These are phyloP conservation scores for Ambrosiella beaveri DNA, from an alignment of 2,329 filamentous ascomycete species.

Conservation along the genomic window DNA sequence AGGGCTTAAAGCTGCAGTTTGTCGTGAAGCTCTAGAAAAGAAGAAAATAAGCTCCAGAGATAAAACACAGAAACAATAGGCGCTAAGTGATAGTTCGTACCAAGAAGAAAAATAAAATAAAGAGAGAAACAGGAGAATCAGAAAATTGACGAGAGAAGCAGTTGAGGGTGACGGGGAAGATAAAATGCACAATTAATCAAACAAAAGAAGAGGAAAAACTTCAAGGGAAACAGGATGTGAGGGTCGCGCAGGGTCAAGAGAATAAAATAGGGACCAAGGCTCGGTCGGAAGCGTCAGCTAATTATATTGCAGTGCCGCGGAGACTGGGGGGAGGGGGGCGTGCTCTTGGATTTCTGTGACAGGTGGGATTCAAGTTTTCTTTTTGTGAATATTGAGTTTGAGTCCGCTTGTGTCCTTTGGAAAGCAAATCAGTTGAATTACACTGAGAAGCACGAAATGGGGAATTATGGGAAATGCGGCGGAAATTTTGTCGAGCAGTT, in stretches of 20 bases:
- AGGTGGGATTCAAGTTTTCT: too few species aligned
- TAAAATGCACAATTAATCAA: constrained; percentile 6
- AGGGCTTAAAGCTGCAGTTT: not conserved
- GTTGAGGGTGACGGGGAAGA: not conserved
- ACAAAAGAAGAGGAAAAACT: constrained; percentile 11
- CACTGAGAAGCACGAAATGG: too few species aligned
- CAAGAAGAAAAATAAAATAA: not conserved
- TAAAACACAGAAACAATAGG: not conserved
- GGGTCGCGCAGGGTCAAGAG: constrained; percentile 7
- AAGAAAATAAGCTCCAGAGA: not conserved
- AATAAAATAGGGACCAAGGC: constrained; percentile 6
- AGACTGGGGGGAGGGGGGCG: not conserved
- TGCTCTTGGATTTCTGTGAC: not conserved
- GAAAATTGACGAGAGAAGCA: constrained; percentile 4
- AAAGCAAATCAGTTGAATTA: too few species aligned
- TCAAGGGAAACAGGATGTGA: not conserved
- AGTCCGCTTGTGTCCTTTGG: too few species aligned
- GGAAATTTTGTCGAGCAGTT: not conserved
- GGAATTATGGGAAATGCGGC: too few species aligned
- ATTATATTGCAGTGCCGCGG: not conserved
- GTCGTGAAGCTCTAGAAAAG: not conserved
- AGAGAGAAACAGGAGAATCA: not conserved
- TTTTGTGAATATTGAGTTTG: not conserved
- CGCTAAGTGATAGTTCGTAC: not conserved
- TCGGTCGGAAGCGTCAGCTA: constrained; percentile 5